phyloP scores from a whole-genome alignment of 1,284 basidiomycete genomes.

The Coniferiporia weirii region DNA sequence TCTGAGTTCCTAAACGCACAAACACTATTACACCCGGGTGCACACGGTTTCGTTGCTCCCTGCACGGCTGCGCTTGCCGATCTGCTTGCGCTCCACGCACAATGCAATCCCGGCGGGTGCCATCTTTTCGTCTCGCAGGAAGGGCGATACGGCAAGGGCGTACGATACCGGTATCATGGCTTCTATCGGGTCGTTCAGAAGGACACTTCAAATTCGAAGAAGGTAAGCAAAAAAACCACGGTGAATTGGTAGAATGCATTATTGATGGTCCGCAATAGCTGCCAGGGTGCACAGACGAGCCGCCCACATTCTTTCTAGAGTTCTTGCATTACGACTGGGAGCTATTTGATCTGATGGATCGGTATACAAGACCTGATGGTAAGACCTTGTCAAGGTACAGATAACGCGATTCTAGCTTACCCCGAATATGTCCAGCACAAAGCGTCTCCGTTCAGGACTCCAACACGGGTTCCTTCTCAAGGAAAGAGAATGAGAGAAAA shows the following conservation, averaged over 20 bases:
- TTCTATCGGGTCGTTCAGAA: slow-evolving; percentile 3
- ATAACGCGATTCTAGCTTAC: neutral
- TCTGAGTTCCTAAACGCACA: neutral
- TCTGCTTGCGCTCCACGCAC: neutral
- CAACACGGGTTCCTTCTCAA: neutral
- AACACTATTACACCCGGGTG: neutral
- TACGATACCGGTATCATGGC: slow-evolving; percentile 8
- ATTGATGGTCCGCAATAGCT: too few species aligned
- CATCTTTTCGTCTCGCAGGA: slow-evolving; percentile 1
- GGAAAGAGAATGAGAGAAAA: neutral
- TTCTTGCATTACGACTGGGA: slow-evolving; percentile 2
- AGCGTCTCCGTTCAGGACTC: neutral
- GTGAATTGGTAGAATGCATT: too few species aligned
- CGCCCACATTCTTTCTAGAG: slow-evolving; percentile 3
- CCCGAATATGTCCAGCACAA: neutral
- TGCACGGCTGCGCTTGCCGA: neutral
- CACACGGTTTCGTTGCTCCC: slow-evolving; percentile 9
- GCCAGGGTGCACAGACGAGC: too few species aligned
- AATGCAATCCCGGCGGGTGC: neutral
- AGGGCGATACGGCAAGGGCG: neutral
- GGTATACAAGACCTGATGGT: neutral
- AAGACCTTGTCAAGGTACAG: neutral
- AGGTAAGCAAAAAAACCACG: neutral
- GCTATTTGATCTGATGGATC: neutral
- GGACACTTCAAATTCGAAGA: neutral